Conservation (phyloP, 2,329 filamentous ascomycete genomes). For the Zelopaecilomyces penicillatus region DNA sequence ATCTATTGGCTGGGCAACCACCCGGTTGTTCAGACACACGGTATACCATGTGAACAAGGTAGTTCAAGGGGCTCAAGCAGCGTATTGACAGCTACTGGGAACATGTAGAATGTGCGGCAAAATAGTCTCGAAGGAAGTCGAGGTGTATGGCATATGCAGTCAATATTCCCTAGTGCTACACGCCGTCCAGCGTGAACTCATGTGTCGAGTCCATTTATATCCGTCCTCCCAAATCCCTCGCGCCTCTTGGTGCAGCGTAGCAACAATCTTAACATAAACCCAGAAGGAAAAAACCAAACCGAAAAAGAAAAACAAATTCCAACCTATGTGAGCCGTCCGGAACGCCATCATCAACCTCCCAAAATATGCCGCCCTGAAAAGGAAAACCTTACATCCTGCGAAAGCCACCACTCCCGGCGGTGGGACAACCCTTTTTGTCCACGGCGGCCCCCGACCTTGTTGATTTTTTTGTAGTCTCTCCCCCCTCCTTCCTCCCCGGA, state of each 20-base stretch:
- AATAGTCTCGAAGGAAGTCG: no score
- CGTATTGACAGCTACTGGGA: no score
- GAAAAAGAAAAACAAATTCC: constrained; percentile 9
- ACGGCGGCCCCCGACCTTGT: not conserved
- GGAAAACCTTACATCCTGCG: constrained; percentile 4
- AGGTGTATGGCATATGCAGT: no score
- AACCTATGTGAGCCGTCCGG: constrained; percentile 13
- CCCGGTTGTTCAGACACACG: no score
- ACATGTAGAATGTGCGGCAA: no score
- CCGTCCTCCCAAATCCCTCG: constrained; percentile 2
- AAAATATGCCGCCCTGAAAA: constrained; percentile 7
- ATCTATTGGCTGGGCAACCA: no score
- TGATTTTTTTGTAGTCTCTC: not conserved
- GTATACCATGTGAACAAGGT: no score
- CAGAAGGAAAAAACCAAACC: constrained; percentile 9
- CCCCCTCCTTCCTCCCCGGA: no score
- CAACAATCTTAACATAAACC: constrained; percentile 10
- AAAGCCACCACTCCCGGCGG: constrained; percentile 14
- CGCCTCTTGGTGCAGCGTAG: constrained; percentile 6
- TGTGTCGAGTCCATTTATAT: constrained; percentile 1
- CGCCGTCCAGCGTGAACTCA: not conserved
- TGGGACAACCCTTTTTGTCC: constrained; percentile 5
- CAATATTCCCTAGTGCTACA: not conserved
- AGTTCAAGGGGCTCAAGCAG: no score
- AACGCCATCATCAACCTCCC: constrained; percentile 15